A percentile compares a stretch with the other conserved stretches of the same genome.
Evolutionary conservation across 2,329 filamentous ascomycete genomes (phyloP).

Genomic region (Colletotrichum tropicale): DNA sequence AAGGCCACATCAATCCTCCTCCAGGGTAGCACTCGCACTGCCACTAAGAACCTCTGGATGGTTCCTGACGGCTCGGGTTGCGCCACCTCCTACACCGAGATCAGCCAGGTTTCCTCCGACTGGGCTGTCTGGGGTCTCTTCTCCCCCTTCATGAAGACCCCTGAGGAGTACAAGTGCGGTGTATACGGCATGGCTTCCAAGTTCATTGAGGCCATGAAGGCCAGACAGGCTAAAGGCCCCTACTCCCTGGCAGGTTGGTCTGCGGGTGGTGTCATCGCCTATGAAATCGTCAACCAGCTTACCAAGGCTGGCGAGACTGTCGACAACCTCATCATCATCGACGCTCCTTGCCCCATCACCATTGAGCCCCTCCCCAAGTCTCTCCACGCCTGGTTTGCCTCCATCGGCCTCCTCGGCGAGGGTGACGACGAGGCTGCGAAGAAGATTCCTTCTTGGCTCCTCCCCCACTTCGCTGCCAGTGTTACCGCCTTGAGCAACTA

Average conservation of each 20-base stretch:
- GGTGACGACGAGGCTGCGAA: slow-evolving; percentile 48
- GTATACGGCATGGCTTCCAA: slow-evolving; percentile 59
- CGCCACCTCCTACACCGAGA: slow-evolving; percentile 71
- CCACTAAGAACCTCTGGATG: slow-evolving; percentile 56
- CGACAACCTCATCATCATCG: slow-evolving; percentile 67
- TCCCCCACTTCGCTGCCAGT: slow-evolving; percentile 74
- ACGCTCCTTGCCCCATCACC: slow-evolving; percentile 69
- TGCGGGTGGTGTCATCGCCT: slow-evolving; percentile 77
- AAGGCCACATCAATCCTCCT: slow-evolving; percentile 52
- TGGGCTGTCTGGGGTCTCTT: slow-evolving; percentile 60
- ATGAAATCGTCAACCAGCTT: slow-evolving; percentile 67
- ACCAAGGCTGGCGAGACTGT: slow-evolving; percentile 61
- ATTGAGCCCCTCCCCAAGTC: slow-evolving; percentile 69
- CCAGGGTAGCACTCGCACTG: slow-evolving; percentile 51
- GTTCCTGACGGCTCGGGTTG: slow-evolving; percentile 61
- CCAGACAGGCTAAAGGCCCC: slow-evolving; percentile 70
- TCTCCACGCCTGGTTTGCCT: slow-evolving; percentile 75
- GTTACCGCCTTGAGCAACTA: slow-evolving; percentile 74
- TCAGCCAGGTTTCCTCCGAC: slow-evolving; percentile 53
- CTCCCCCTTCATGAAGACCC: slow-evolving; percentile 68
- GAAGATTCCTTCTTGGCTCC: slow-evolving; percentile 74
- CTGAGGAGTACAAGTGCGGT: slow-evolving; percentile 60
- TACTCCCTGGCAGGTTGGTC: slow-evolving; percentile 77
- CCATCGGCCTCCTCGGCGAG: slow-evolving; percentile 73
- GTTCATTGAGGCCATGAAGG: slow-evolving; percentile 63